Evolutionary conservation across 176 grass and related monocot species (phyloP).

Genomic region (Stipa capillata): DNA sequence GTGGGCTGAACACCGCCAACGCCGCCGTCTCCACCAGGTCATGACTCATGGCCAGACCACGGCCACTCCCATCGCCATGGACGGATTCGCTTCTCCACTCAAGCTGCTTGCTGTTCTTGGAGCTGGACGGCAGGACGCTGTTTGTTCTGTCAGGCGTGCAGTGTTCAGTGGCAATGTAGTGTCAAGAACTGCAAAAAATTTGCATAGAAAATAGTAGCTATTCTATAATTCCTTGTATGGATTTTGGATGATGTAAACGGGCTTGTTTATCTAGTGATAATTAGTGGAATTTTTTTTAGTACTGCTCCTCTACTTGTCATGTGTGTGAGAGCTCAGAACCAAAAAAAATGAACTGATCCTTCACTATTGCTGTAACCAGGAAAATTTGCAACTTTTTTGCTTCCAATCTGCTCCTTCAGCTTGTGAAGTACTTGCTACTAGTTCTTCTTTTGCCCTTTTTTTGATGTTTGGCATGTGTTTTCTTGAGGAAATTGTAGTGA

Average conservation of each 20-base stretch:
- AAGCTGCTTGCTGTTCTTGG: background rate
- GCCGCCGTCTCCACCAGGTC: slow-evolving; percentile 56
- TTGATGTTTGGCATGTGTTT: background rate
- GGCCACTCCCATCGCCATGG: background rate
- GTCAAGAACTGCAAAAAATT: background rate
- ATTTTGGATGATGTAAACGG: slow-evolving; percentile 26
- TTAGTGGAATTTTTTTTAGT: background rate
- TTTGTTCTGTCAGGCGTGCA: background rate
- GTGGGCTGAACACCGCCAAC: slow-evolving; percentile 43
- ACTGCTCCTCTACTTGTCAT: background rate
- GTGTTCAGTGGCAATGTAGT: background rate
- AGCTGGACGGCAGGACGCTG: background rate
- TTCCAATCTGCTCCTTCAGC: background rate
- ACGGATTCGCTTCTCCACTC: background rate
- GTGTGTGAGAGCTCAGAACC: background rate
- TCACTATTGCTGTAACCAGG: background rate
- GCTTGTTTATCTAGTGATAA: background rate
- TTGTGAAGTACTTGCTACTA: background rate
- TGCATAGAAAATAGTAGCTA: slow-evolving; percentile 8
- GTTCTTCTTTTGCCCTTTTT: background rate
- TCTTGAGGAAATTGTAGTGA: background rate
- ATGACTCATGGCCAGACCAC: slow-evolving; percentile 7
- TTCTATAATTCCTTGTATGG: background rate
- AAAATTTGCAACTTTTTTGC: background rate
- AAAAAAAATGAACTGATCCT: background rate